A percentile compares a stretch with the other conserved stretches of the same genome.
phyloP scores from a whole-genome alignment of 139 green algal species.

The Marvania coccoides region DNA sequence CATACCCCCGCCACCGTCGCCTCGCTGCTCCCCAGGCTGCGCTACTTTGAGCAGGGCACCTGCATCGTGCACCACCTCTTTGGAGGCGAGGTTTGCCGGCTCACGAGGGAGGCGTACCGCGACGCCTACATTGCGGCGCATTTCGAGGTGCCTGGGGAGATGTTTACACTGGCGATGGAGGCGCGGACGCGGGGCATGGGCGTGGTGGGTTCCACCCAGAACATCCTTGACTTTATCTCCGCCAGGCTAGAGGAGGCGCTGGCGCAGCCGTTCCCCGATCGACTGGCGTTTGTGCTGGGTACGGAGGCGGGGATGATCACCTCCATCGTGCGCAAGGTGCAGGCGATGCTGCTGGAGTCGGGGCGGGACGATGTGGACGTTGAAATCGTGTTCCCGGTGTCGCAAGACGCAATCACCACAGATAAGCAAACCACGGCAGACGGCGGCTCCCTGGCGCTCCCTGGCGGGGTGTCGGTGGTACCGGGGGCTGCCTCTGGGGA shows the following conservation, averaged over 20 bases:
- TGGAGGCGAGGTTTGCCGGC: slow-evolving; percentile 68
- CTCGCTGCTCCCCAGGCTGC: slow-evolving; percentile 69
- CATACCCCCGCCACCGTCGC: slow-evolving; percentile 34
- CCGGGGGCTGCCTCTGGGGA: slow-evolving; percentile 68
- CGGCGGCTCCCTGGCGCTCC: slow-evolving; percentile 28
- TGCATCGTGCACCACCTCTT: slow-evolving; percentile 99
- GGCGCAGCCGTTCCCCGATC: slow-evolving; percentile 45
- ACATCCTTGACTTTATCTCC: slow-evolving; percentile 96
- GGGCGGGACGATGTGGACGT: slow-evolving; percentile 68
- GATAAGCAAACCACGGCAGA: slow-evolving; percentile 17
- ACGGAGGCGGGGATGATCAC: slow-evolving; percentile 98
- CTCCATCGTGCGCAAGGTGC: slow-evolving; percentile 79
- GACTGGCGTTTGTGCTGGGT: slow-evolving; percentile 90
- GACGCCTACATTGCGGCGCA: slow-evolving; percentile 95
- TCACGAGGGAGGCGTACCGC: slow-evolving; percentile 59
- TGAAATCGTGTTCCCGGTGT: slow-evolving; percentile 96
- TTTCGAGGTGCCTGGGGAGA: slow-evolving; percentile 95
- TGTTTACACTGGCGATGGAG: slow-evolving; percentile 89
- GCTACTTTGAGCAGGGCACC: slow-evolving; percentile 82
- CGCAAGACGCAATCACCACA: slow-evolving; percentile 68
- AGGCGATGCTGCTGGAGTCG: slow-evolving; percentile 47
- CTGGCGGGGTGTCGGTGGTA: slow-evolving; percentile 56
- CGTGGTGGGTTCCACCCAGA: slow-evolving; percentile 90
- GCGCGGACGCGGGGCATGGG: slow-evolving; percentile 70
- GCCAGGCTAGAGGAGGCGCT: slow-evolving; percentile 48